phyloP scores from a whole-genome alignment of 2,329 filamentous ascomycete species.

The Hymenoscyphus occultus region DNA sequence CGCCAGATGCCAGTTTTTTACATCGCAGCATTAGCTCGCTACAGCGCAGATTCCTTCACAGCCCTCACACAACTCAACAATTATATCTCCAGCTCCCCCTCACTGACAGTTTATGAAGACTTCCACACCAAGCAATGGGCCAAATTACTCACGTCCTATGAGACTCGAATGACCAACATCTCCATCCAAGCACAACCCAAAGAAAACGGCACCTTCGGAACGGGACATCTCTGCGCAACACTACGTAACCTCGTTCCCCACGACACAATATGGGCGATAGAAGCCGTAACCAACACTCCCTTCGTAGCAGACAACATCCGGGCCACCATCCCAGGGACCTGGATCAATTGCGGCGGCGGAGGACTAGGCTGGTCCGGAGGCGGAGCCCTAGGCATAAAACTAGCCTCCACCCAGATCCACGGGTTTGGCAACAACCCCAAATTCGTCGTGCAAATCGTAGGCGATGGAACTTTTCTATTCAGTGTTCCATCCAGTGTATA shows the following conservation, averaged over 20 bases:
- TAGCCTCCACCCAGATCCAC: constrained; percentile 54
- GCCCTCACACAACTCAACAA: constrained; percentile 67
- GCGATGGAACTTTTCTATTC: constrained; percentile 67
- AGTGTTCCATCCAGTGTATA: constrained; percentile 63
- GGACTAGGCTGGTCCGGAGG: constrained; percentile 81
- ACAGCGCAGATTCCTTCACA: constrained; percentile 61
- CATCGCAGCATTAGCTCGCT: constrained; percentile 62
- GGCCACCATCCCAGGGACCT: constrained; percentile 64
- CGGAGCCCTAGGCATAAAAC: constrained; percentile 71
- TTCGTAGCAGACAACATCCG: constrained; percentile 70
- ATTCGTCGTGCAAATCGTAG: constrained; percentile 63
- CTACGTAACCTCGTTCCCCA: constrained; percentile 55
- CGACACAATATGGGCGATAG: constrained; percentile 72
- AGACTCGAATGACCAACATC: constrained; percentile 58
- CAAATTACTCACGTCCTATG: constrained; percentile 55
- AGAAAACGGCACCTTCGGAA: constrained; percentile 54
- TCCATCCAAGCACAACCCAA: constrained; percentile 54
- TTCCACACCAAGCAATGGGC: constrained; percentile 47
- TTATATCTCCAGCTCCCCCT: constrained; percentile 49
- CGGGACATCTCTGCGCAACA: constrained; percentile 45
- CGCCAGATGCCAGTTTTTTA: constrained; percentile 70
- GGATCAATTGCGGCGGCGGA: constrained; percentile 79
- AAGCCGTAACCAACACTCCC: constrained; percentile 70
- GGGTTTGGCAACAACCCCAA: constrained; percentile 51
- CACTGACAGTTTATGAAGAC: constrained; percentile 34